Evolutionary conservation across 208 protist genomes (phyloP).

Genomic region (Leishmania major): DNA sequence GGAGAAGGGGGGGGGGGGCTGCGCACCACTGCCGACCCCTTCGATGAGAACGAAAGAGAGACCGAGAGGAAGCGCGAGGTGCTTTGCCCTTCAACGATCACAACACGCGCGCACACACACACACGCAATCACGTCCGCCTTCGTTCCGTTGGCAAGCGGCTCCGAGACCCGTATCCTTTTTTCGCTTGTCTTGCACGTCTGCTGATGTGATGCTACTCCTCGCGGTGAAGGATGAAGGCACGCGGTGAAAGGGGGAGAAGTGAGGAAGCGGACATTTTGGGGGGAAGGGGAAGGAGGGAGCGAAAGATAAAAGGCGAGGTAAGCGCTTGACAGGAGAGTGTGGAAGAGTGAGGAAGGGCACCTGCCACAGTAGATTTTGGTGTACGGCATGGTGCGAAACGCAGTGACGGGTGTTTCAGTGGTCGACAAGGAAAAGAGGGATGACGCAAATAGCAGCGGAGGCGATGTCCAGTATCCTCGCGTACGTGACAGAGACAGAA

Average conservation of each 20-base stretch:
- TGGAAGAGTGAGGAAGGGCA: background rate
- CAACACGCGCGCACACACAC: background rate
- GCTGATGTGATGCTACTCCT: background rate
- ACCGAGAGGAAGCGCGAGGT: background rate
- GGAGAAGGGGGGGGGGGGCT: background rate
- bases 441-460: background rate
- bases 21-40: background rate
- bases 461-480: background rate
- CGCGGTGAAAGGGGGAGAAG: background rate
- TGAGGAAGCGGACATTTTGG: background rate
- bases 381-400: background rate
- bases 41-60: background rate
- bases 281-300: background rate
- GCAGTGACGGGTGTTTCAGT: background rate
- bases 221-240: background rate
- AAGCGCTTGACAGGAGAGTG: background rate
- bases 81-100: background rate
- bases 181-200: background rate
- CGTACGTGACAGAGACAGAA: background rate
- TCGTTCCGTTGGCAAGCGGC: background rate
- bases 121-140: background rate
- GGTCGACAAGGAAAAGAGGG: background rate
- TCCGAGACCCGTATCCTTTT: background rate
- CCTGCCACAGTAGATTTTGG: background rate
- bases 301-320: background rate